Conservation (phyloP, 1,284 basidiomycete species). For the Apiotrichum montevideense region DNA sequence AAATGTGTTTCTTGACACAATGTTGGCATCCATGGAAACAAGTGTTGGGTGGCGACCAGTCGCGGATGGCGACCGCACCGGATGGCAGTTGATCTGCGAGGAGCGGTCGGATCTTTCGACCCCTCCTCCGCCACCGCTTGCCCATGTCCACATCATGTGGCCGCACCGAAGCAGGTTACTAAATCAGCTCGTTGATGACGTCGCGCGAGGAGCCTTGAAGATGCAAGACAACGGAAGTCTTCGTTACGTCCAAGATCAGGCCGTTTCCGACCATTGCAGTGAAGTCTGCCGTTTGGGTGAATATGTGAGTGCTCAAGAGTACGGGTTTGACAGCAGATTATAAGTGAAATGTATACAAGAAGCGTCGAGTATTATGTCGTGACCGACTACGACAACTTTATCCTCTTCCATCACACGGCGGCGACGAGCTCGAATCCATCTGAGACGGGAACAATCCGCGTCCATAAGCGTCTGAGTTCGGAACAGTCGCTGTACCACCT, state of each 20-base stretch:
- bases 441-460: not conserved
- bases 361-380: not conserved
- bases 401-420: not conserved
- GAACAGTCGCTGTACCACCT: not conserved
- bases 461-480: not conserved
- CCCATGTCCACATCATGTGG: not conserved
- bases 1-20: not conserved
- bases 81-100: not conserved
- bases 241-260: not conserved
- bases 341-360: not conserved
- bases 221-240: not conserved
- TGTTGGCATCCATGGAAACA: not conserved
- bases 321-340: not conserved
- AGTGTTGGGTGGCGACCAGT: not conserved
- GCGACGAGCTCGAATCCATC: too few species aligned
- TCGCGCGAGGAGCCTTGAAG: not conserved
- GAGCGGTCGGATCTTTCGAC: too few species aligned
- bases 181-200: not conserved
- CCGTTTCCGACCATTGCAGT: not conserved
- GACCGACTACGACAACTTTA: not conserved
- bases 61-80: not conserved
- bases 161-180: not conserved
- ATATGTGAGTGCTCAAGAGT: not conserved
- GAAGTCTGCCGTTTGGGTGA: not conserved
- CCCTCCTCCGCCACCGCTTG: not conserved